A percentile compares a stretch with the other conserved stretches of the same genome.
These are phyloP conservation scores for Fusarium buxicola DNA, from an alignment of 2,329 filamentous ascomycete species.

Conservation along the genomic window DNA sequence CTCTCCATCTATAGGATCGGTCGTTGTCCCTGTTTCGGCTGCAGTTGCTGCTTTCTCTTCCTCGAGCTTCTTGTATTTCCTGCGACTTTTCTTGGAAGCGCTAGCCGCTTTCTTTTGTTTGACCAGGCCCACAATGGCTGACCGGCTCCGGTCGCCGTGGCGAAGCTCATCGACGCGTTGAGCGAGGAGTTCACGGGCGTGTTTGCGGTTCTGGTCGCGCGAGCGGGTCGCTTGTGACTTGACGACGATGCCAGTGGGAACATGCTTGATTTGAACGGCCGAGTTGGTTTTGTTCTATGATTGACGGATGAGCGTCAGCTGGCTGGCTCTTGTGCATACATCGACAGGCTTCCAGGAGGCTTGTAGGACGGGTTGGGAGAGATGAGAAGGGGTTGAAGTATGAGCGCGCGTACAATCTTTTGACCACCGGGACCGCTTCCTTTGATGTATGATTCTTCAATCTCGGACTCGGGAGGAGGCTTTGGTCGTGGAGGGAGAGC, in stretches of 20 bases:
- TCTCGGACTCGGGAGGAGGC: conserved; percentile 79
- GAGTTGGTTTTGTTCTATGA: conserved; percentile 92
- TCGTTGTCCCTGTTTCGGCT: neutral
- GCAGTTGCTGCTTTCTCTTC: conserved; percentile 55
- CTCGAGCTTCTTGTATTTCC: conserved; percentile 78
- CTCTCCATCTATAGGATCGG: neutral
- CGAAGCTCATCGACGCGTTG: conserved; percentile 78
- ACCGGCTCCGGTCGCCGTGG: conserved; percentile 77
- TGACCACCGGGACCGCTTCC: conserved; percentile 94
- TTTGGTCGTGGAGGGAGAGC: conserved; percentile 79
- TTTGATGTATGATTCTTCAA: conserved; percentile 88
- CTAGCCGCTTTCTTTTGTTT: conserved; percentile 79
- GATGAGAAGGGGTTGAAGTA: neutral
- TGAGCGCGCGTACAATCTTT: conserved; percentile 75
- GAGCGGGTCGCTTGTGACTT: conserved; percentile 95
- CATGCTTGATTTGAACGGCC: conserved; percentile 91
- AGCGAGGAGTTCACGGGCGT: conserved; percentile 81
- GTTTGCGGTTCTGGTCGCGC: conserved; percentile 85
- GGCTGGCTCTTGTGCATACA: neutral
- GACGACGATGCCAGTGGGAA: conserved; percentile 90
- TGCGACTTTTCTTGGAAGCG: conserved; percentile 81
- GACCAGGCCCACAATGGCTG: conserved; percentile 70
- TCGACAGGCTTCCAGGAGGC: neutral
- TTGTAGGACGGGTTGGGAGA: neutral
- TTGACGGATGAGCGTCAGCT: conserved; percentile 11